A percentile compares a stretch with the other conserved stretches of the same genome.
Evolutionary conservation across 129 eudicot species (phyloP).

Genomic region (carrot (Daucus carota)): DNA sequence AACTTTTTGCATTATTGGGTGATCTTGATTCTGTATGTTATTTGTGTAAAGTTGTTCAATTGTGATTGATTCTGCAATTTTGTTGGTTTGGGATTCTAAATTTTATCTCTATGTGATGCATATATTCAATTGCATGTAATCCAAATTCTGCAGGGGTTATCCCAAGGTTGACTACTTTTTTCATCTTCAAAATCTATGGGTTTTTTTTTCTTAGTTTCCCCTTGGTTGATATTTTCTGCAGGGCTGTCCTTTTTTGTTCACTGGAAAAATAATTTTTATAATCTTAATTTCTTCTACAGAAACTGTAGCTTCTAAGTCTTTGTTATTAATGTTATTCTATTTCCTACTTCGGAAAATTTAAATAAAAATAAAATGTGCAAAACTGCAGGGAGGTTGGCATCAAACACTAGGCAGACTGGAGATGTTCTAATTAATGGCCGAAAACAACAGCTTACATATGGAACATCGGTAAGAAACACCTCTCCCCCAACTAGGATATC

Average conservation of each 20-base stretch:
- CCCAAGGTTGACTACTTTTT: conserved; percentile 2
- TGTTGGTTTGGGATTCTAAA: not conserved
- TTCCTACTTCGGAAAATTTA: too few species aligned
- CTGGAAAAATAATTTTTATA: not conserved
- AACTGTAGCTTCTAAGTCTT: not conserved
- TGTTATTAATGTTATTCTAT: not conserved
- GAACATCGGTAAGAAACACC: conserved; percentile 47
- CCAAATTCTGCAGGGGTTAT: not conserved
- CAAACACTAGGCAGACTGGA: conserved; percentile 43
- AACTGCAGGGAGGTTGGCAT: conserved; percentile 45
- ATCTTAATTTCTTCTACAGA: not conserved
- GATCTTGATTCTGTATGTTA: not conserved
- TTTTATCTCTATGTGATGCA: not conserved
- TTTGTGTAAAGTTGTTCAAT: not conserved
- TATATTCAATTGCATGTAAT: not conserved
- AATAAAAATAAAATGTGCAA: not conserved
- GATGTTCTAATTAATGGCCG: conserved; percentile 56
- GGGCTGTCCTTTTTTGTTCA: not conserved
- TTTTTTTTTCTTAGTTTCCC: not conserved
- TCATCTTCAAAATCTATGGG: not conserved
- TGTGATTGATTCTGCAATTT: not conserved
- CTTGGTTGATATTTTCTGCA: not conserved
- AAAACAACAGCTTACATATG: conserved; percentile 51
- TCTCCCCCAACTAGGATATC: not conserved
- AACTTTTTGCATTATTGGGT: not conserved